These are phyloP conservation scores for Auriscalpium orientale DNA, from an alignment of 768 basidiomycete species.

Conservation along the genomic window DNA sequence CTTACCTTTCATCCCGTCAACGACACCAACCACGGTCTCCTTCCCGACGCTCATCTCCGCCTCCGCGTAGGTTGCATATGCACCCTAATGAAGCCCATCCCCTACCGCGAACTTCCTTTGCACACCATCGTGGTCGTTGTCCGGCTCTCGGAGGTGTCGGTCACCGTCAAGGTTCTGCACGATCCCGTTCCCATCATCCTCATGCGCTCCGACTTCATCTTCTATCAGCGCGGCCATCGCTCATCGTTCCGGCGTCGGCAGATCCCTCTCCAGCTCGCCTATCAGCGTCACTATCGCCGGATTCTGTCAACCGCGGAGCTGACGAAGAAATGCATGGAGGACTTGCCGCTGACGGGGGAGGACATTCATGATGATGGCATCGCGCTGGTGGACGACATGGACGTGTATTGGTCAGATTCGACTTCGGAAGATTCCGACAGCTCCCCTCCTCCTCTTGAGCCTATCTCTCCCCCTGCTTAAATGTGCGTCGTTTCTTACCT, in stretches of 20 bases:
- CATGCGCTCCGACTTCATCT: not conserved
- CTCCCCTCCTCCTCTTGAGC: too few species aligned
- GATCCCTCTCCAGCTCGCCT: not conserved
- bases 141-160: not conserved
- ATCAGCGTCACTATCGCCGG: not conserved
- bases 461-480: too few species aligned
- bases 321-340: not conserved
- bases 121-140: not conserved
- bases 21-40: not conserved
- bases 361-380: not conserved
- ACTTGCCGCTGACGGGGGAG: not conserved
- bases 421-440: too few species aligned
- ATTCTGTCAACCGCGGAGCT: not conserved
- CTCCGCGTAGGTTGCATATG: not conserved
- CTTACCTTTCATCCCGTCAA: not conserved
- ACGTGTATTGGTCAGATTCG: not conserved
- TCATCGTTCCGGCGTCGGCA: not conserved
- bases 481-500: too few species aligned
- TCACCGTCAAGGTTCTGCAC: not conserved
- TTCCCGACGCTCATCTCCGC: not conserved
- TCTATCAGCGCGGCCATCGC: not conserved
- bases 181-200: not conserved
- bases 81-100: not conserved
- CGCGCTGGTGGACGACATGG: not conserved
- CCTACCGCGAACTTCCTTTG: not conserved